A percentile compares a stretch with the other conserved stretches of the same genome.
Evolutionary conservation across 2,329 filamentous ascomycete genomes (phyloP).

Genomic region (Thielaviopsis ethacetica): DNA sequence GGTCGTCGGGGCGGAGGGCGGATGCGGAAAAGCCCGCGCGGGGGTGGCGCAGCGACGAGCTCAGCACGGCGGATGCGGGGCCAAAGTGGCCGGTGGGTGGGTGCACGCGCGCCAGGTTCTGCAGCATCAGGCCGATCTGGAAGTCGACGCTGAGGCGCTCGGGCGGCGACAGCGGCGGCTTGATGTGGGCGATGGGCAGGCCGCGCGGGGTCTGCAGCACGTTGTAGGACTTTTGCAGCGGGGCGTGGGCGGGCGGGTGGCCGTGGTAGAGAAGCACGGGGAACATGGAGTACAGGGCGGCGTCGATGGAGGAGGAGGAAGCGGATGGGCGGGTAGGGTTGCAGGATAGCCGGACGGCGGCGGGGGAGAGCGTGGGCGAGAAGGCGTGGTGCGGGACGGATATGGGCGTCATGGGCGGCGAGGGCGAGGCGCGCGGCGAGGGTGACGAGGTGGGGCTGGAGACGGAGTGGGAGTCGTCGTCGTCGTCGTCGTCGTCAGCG

Average conservation of each 20-base stretch:
- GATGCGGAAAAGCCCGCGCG: not conserved
- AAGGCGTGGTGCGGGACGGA: not conserved
- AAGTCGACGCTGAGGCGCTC: slow-evolving; percentile 26
- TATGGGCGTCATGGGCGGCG: slow-evolving; percentile 3
- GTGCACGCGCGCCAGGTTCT: slow-evolving; percentile 25
- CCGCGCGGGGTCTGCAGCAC: slow-evolving; percentile 25
- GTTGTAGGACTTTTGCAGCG: slow-evolving; percentile 24
- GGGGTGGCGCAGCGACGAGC: slow-evolving; percentile 5
- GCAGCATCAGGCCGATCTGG: slow-evolving; percentile 30
- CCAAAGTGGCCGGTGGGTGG: slow-evolving; percentile 35
- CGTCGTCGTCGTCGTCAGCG: not conserved
- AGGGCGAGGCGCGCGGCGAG: not conserved
- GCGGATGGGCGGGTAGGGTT: not conserved
- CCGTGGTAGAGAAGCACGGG: slow-evolving; percentile 10
- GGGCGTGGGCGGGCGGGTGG: not conserved
- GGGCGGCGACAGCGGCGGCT: slow-evolving; percentile 18
- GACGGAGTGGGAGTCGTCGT: not conserved
- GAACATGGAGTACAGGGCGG: slow-evolving; percentile 8
- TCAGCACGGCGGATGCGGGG: slow-evolving; percentile 15
- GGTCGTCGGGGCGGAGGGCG: not conserved
- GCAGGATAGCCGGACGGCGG: not conserved
- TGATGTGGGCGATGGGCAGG: slow-evolving; percentile 22
- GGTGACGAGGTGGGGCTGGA: not conserved
- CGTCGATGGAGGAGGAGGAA: slow-evolving; percentile 4
- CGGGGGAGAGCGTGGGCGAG: not conserved